A percentile compares a stretch with the other conserved stretches of the same genome.
Conservation (phyloP, 495 filamentous ascomycete species). For the Parachaetomium inaequale region DNA sequence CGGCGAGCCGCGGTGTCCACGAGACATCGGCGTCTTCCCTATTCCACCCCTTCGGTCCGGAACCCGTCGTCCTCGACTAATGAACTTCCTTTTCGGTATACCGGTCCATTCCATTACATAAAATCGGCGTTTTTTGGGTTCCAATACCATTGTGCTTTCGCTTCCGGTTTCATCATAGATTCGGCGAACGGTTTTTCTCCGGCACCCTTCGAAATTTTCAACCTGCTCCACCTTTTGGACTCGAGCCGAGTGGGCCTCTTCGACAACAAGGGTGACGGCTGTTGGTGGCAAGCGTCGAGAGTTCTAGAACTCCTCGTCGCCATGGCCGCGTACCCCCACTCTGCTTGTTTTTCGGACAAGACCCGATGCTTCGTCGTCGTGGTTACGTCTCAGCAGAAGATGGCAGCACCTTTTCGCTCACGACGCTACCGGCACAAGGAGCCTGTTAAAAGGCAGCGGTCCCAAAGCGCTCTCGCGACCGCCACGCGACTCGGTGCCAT, state of each 20-base stretch:
- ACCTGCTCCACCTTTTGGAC: not conserved
- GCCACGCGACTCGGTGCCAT: not conserved
- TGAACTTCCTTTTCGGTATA: conserved; percentile 34
- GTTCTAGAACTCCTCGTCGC: not conserved
- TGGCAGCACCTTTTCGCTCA: not conserved
- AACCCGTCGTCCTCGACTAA: conserved; percentile 26
- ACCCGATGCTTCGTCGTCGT: not conserved
- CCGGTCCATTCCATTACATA: conserved; percentile 33
- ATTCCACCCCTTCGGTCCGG: not conserved
- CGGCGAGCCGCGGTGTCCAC: not conserved
- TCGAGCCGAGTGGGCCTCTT: not conserved
- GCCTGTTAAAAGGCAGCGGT: not conserved
- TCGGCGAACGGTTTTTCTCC: conserved; percentile 22
- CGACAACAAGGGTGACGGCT: not conserved
- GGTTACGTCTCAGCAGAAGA: not conserved
- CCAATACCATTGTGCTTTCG: conserved; percentile 20
- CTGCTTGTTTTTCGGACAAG: not conserved
- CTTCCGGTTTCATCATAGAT: conserved; percentile 33
- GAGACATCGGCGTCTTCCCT: not conserved
- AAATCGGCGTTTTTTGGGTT: conserved; percentile 36
- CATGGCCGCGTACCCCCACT: not conserved
- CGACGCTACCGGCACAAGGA: not conserved
- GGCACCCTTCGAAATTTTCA: conserved; percentile 17
- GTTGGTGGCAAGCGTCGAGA: not conserved
- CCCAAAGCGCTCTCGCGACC: not conserved